phyloP scores from a whole-genome alignment of 2,329 filamentous ascomycete species.

The Lecanicillium sp. region DNA sequence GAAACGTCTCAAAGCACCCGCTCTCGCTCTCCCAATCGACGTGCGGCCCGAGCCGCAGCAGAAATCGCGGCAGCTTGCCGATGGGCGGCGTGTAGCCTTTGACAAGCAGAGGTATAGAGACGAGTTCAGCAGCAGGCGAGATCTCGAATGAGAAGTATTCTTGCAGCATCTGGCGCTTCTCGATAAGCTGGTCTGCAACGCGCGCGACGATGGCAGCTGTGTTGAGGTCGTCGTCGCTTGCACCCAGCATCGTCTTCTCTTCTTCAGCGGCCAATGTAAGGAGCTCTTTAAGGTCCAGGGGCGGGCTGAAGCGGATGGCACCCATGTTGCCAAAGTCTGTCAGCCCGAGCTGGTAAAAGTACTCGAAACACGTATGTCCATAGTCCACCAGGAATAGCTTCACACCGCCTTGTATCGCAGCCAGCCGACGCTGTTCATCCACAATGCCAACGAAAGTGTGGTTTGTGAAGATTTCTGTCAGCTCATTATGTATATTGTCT shows the following conservation, averaged over 20 bases:
- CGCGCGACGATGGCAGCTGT: slow-evolving; percentile 59
- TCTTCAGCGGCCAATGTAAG: slow-evolving; percentile 66
- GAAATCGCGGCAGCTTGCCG: slow-evolving; percentile 80
- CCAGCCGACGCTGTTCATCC: slow-evolving; percentile 78
- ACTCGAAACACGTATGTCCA: slow-evolving; percentile 76
- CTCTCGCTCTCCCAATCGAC: slow-evolving; percentile 85
- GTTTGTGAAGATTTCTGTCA: slow-evolving; percentile 80
- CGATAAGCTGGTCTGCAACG: slow-evolving; percentile 63
- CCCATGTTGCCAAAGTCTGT: slow-evolving; percentile 97
- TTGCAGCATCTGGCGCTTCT: slow-evolving; percentile 74
- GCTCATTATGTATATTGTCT: slow-evolving; percentile 71
- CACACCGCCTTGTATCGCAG: slow-evolving; percentile 88
- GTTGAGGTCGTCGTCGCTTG: slow-evolving; percentile 53
- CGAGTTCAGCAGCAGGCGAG: slow-evolving; percentile 67
- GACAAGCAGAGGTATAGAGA: slow-evolving; percentile 74
- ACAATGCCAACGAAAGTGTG: slow-evolving; percentile 94
- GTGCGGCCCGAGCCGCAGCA: slow-evolving; percentile 80
- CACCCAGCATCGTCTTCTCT: slow-evolving; percentile 48
- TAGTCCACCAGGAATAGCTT: slow-evolving; percentile 93
- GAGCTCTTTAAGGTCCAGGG: slow-evolving; percentile 64
- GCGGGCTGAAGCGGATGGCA: slow-evolving; percentile 69
- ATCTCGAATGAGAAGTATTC: slow-evolving; percentile 92
- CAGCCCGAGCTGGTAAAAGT: slow-evolving; percentile 91
- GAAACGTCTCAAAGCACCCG: slow-evolving; percentile 74
- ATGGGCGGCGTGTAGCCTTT: slow-evolving; percentile 85